Percentiles rank a stretch among this genome's conserved stretches.
Evolutionary conservation across 805 yeast genomes (phyloP).

Genomic region (Scheffersomyces lignosus): DNA sequence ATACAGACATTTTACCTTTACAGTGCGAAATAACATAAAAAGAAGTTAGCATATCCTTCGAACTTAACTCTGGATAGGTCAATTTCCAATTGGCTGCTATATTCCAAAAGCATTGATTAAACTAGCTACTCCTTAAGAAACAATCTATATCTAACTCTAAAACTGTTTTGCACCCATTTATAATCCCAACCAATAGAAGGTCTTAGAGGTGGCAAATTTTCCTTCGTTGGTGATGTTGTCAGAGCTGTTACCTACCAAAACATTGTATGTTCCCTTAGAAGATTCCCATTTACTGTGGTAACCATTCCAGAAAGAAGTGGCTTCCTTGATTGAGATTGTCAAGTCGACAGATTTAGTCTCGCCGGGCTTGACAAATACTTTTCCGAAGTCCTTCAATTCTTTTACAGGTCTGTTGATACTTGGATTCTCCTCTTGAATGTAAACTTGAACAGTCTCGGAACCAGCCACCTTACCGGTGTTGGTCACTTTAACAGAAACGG

Average conservation of each 20-base stretch:
- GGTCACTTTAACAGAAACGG: slow-evolving; percentile 39
- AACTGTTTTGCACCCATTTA: background rate
- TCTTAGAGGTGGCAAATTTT: slow-evolving; percentile 17
- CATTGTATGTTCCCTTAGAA: slow-evolving; percentile 51
- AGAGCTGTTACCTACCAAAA: slow-evolving; percentile 45
- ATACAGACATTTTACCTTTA: too few relatives aligned
- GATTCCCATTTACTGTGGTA: slow-evolving; percentile 49
- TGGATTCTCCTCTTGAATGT: slow-evolving; percentile 41
- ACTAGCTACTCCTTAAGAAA: too few relatives aligned
- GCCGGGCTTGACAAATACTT: slow-evolving; percentile 48
- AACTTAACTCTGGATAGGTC: too few relatives aligned
- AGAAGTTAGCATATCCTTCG: too few relatives aligned
- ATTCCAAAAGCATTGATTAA: too few relatives aligned
- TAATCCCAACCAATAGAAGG: slow-evolving; percentile 7
- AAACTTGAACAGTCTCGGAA: slow-evolving; percentile 57
- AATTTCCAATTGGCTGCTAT: too few relatives aligned
- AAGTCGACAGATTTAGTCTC: slow-evolving; percentile 38
- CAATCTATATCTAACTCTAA: background rate
- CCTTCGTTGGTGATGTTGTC: slow-evolving; percentile 23
- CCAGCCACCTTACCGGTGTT: slow-evolving; percentile 53
- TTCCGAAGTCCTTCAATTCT: slow-evolving; percentile 60
- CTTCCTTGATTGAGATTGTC: slow-evolving; percentile 46
- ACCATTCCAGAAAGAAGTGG: slow-evolving; percentile 56
- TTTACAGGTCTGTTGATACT: slow-evolving; percentile 51
- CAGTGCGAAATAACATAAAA: too few relatives aligned